A percentile compares a stretch with the other conserved stretches of the same genome.
Conservation (phyloP, 441 rosid species). For the Brassica balearica region DNA sequence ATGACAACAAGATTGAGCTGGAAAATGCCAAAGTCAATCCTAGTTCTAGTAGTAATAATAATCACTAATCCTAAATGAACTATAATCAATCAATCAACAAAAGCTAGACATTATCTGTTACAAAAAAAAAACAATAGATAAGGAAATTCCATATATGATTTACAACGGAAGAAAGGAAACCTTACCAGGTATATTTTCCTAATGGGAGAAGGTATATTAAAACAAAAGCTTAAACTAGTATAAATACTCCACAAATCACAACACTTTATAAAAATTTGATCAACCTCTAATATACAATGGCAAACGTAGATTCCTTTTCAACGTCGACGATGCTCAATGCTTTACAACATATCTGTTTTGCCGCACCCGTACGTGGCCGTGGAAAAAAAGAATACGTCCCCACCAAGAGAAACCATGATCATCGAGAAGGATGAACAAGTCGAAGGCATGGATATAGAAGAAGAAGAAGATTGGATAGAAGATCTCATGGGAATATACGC, state of each 20-base stretch:
- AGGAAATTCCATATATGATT: neutral
- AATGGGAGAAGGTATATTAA: neutral
- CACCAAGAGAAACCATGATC: neutral
- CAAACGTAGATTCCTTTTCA: neutral
- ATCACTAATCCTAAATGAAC: neutral
- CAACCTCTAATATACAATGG: neutral
- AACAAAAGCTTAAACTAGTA: neutral
- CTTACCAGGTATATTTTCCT: neutral
- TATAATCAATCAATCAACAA: neutral
- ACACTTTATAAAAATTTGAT: neutral
- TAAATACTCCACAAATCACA: neutral
- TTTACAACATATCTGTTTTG: neutral
- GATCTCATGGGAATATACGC: neutral
- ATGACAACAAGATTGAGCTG: too few species aligned
- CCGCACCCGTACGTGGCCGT: neutral
- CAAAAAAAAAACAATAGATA: neutral
- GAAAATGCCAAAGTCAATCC: too few species aligned
- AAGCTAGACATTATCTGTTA: neutral
- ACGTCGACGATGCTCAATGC: neutral
- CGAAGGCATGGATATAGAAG: neutral
- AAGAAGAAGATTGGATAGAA: slow-evolving; percentile 1
- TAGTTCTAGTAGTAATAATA: neutral
- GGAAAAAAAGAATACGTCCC: neutral
- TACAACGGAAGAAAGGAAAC: neutral
- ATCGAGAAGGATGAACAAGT: neutral